Evolutionary conservation across 352 stramenopile species (phyloP).

Genomic region (Phytophthora sojae): DNA sequence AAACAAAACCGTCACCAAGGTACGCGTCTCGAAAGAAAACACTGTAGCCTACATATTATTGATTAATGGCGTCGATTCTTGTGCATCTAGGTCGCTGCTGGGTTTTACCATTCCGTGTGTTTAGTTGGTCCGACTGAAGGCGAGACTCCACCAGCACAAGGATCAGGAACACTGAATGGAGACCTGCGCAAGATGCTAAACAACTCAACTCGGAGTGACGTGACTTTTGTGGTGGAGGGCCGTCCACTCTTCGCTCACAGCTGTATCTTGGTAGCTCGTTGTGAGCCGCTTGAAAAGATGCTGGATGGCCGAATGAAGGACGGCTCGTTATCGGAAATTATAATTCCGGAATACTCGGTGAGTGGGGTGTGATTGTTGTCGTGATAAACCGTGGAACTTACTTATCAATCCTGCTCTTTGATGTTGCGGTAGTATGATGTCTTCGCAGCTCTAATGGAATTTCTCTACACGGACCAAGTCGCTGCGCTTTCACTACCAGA

Average conservation of each 20-base stretch:
- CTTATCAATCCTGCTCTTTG: neutral
- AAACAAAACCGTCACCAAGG: slow-evolving; percentile 69
- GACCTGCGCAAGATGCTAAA: slow-evolving; percentile 88
- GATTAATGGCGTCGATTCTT: neutral
- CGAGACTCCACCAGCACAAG: slow-evolving; percentile 19
- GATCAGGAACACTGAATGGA: slow-evolving; percentile 55
- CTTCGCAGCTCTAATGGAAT: slow-evolving; percentile 89
- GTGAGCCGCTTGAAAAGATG: slow-evolving; percentile 92
- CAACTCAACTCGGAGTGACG: slow-evolving; percentile 82
- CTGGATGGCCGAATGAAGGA: slow-evolving; percentile 91
- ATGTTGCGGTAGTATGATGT: slow-evolving; percentile 61
- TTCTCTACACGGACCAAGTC: slow-evolving; percentile 91
- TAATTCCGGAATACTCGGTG: slow-evolving; percentile 80
- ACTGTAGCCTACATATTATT: neutral
- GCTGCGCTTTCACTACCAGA: slow-evolving; percentile 40
- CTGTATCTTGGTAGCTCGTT: slow-evolving; percentile 89
- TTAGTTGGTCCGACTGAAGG: slow-evolving; percentile 39
- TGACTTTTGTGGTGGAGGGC: slow-evolving; percentile 87
- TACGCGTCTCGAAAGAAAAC: slow-evolving; percentile 16
- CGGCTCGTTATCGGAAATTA: slow-evolving; percentile 64
- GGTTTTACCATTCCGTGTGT: slow-evolving; percentile 94
- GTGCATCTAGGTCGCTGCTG: slow-evolving; percentile 77
- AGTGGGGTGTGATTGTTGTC: slow-evolving; percentile 13
- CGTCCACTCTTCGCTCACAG: slow-evolving; percentile 76
- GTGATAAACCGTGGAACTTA: neutral